Evolutionary conservation across 768 basidiomycete species (phyloP).

Genomic region (Cyclocybe aegerita): DNA sequence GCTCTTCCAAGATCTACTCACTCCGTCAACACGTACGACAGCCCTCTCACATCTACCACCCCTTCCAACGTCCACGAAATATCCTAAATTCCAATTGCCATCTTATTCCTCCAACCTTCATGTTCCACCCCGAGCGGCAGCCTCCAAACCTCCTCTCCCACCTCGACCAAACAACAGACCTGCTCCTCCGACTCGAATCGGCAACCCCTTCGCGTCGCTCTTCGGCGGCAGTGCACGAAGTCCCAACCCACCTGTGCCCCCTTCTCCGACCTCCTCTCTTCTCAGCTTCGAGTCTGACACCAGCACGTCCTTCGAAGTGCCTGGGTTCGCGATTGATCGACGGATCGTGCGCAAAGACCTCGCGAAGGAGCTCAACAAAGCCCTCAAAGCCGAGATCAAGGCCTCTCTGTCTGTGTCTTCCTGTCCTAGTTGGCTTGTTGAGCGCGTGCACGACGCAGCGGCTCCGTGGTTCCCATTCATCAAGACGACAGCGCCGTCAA

Average conservation of each 20-base stretch:
- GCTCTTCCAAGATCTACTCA: conserved; percentile 36
- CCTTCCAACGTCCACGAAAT: conserved; percentile 42
- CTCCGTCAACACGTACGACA: conserved; percentile 30
- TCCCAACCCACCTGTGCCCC: conserved; percentile 27
- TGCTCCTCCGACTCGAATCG: conserved; percentile 38
- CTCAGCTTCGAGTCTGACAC: conserved; percentile 29
- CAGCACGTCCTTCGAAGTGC: conserved; percentile 49
- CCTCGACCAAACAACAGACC: conserved; percentile 32
- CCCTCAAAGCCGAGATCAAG: conserved; percentile 57
- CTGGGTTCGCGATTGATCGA: conserved; percentile 57
- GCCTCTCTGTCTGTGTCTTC: conserved; percentile 36
- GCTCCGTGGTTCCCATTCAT: conserved; percentile 59
- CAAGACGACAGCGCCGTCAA: conserved; percentile 11
- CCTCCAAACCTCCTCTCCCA: conserved; percentile 38
- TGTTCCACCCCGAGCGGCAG: conserved; percentile 47
- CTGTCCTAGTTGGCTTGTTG: conserved; percentile 53
- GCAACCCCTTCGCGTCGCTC: conserved; percentile 80
- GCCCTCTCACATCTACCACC: conserved; percentile 47
- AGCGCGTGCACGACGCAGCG: conserved; percentile 57
- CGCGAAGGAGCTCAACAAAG: conserved; percentile 50
- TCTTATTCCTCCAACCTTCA: conserved; percentile 43
- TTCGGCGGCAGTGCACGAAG: conserved; percentile 44
- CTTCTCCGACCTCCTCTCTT: conserved; percentile 29
- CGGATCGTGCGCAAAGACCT: conserved; percentile 54
- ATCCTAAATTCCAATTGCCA: conserved; percentile 48